A percentile compares a stretch with the other conserved stretches of the same genome.
Conservation (phyloP, 495 filamentous ascomycete species). For the Tuber borchii region DNA sequence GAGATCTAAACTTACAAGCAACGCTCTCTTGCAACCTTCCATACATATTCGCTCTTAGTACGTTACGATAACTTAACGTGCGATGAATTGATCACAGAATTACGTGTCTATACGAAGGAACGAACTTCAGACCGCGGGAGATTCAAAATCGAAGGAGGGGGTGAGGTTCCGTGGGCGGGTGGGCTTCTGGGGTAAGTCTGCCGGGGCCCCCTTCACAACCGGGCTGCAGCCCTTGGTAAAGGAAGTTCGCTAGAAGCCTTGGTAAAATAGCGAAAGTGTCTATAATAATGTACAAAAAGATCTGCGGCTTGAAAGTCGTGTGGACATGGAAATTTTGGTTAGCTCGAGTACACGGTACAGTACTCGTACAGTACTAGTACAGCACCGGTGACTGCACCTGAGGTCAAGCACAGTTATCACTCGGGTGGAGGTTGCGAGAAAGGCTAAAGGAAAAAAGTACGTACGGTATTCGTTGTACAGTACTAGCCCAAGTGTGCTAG, state of each 20-base stretch:
- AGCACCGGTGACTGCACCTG: background rate
- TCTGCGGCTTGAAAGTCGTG: background rate
- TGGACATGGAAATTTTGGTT: background rate
- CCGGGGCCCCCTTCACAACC: background rate
- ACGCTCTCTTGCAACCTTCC: background rate
- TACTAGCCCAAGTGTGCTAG: background rate
- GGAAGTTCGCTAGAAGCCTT: constrained; percentile 1
- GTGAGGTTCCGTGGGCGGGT: background rate
- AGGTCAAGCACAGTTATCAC: background rate
- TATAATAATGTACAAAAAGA: background rate
- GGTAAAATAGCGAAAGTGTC: background rate
- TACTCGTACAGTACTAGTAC: no score
- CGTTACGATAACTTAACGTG: background rate
- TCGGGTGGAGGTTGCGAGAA: background rate
- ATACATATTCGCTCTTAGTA: background rate
- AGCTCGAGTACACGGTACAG: no score
- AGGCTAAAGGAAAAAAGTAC: no score
- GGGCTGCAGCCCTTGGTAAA: background rate
- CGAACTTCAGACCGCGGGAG: background rate
- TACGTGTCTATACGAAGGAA: background rate
- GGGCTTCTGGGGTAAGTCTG: background rate
- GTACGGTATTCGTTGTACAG: background rate
- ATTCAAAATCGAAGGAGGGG: background rate
- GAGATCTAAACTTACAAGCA: background rate
- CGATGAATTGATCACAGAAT: background rate